Evolutionary conservation across 306 rosid genomes (phyloP), one percentile per base, ranked within the genome.

Genomic region (Pueraria montana): DNA sequence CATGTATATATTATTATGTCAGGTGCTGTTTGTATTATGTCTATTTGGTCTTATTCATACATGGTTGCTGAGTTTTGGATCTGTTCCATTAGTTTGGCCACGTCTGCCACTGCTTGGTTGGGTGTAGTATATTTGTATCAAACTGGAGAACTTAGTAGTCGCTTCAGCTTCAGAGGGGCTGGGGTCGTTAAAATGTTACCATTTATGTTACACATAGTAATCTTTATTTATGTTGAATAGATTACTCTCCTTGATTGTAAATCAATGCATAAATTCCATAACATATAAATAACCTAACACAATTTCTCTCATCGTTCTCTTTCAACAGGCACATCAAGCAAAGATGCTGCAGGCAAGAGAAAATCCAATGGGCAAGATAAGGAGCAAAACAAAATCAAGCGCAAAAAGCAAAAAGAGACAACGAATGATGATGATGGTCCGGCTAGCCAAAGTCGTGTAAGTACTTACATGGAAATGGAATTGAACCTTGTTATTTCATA

Each of bases 361-460:
- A 74, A 80, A 76, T 49, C 68, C 24, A 4, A 30, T 45, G 6
- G 10, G 66, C 63, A 72, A 55, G 83, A 86, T 26, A 58, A 76
- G 34, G 46, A 11, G 61, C 66, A 64, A 83, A 63, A 50, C 16
- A 52, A 77, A 62, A 73, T 4, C 5, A 72, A 70, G 80, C 2
- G 18, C 38, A 30, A 59, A 20, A 64, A 61, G 63, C 70, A 52
- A 45, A 82, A 63, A 12, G 48, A 61, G 78, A 63, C 8, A 45
- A 70, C 23, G 43, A 34, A 81, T 40, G 76, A 36, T 10, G n/a
- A 46, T 46, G 81, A 75, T n/a, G n/a, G n/a, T 84, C 20, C 12
- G 32, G 83, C 42, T 38, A 26, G 79, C 75, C 77, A 86, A 72
- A 79, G 80, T 53, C 72, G 56, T 32, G 90, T 87, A 74, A 82